These are phyloP conservation scores for Chaetomiaceae sp. DNA, from an alignment of 2,329 filamentous ascomycete species.

Conservation along the genomic window DNA sequence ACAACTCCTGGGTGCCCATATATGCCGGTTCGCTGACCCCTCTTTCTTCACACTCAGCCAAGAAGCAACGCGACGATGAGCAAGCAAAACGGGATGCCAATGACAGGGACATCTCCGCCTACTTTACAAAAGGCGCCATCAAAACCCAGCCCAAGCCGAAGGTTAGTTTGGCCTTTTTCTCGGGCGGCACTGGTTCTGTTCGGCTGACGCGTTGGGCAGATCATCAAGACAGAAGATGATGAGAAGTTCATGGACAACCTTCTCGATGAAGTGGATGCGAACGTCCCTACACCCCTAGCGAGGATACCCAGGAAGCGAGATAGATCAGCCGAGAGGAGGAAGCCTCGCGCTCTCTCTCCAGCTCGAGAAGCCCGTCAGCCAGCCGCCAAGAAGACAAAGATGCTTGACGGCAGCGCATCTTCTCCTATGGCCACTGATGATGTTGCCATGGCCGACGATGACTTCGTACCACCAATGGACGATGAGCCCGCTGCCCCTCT, in stretches of 20 bases:
- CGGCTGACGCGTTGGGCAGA: constrained; percentile 41
- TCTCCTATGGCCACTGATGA: constrained; percentile 51
- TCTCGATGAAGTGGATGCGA: constrained; percentile 82
- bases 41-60: constrained; percentile 49
- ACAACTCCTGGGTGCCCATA: too few relatives aligned
- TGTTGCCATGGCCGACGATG: constrained; percentile 46
- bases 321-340: constrained; percentile 71
- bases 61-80: constrained; percentile 84
- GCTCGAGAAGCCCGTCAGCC: constrained; percentile 52
- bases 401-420: constrained; percentile 45
- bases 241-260: constrained; percentile 81
- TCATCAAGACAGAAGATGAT: constrained; percentile 77
- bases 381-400: constrained; percentile 53
- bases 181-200: background rate
- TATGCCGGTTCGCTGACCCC: constrained; percentile 1
- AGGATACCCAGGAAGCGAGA: constrained; percentile 59
- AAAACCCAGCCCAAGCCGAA: constrained; percentile 72
- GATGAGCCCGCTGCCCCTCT: constrained; percentile 49
- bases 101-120: constrained; percentile 89
- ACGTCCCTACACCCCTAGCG: constrained; percentile 53
- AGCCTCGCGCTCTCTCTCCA: constrained; percentile 75
- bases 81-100: constrained; percentile 80
- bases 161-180: constrained; percentile 44
- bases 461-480: constrained; percentile 52
- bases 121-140: constrained; percentile 75